Percentiles rank a stretch among this genome's conserved stretches.
phyloP scores from a whole-genome alignment of 1,139 yeast genomes.

The Debaryomyces subglobosus region DNA sequence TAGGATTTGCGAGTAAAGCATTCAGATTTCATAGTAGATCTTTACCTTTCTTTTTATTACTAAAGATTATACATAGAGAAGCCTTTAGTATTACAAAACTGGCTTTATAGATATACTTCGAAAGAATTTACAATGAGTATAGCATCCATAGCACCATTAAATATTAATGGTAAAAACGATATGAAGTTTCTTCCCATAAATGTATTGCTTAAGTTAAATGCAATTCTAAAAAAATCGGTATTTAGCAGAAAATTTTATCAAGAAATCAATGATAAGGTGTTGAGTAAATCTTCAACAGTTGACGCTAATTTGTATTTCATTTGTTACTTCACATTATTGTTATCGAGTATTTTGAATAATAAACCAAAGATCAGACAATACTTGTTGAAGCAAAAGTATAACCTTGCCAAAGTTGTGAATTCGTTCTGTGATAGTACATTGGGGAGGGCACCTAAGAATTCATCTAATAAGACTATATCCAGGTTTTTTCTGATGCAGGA shows the following conservation, averaged over 20 bases:
- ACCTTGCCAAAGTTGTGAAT: constrained; percentile 23
- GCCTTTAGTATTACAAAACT: neutral
- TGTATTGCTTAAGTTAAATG: constrained; percentile 24
- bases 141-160: constrained; percentile 20
- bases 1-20: neutral
- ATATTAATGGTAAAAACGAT: constrained; percentile 6
- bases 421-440: constrained; percentile 12
- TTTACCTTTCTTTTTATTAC: neutral
- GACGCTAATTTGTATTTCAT: constrained; percentile 47
- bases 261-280: constrained; percentile 45
- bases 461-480: constrained; percentile 19
- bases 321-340: constrained; percentile 46
- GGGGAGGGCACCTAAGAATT: constrained; percentile 21
- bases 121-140: constrained; percentile 16
- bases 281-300: constrained; percentile 38
- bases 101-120: neutral
- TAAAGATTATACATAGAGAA: neutral
- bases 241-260: constrained; percentile 44
- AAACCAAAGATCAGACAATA: constrained; percentile 36
- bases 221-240: constrained; percentile 26
- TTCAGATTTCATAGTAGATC: neutral
- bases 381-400: constrained; percentile 30
- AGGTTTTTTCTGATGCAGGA: constrained; percentile 8
- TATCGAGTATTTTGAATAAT: constrained; percentile 46
- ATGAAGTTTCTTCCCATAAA: constrained; percentile 19